Evolutionary conservation across 208 protist genomes (phyloP), one percentile per base, ranked within the genome.

Genomic region (Polymyxa betae): DNA sequence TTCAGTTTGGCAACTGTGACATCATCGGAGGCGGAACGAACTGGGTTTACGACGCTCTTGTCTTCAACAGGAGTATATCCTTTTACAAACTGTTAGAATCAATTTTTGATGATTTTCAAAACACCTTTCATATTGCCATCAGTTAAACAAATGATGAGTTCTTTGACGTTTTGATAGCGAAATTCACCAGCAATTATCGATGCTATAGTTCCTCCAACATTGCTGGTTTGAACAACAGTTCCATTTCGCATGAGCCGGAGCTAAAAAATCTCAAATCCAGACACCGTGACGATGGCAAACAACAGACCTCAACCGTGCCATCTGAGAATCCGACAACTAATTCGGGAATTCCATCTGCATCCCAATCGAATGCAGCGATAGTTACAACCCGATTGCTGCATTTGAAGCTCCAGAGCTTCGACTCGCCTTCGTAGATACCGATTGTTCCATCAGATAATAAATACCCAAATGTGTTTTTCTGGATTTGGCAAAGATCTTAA

Each of bases 391-490:
- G 90, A 38, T 95, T 92, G 64, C 96, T 96, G 32, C 94, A 95
- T 88, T 97, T 97, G 38, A 95, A 93, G 45, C 96, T 94, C 96
- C 96, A 98, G 40, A 96, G 45, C 29, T 96, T 94, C 91, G 95
- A 95, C 0, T 77, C 91, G 0, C 92, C 54, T 72, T 96, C 90
- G 93, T 98, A 98, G 10, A 98, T 93, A 77, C 97, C 97, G 20
- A 98, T 93, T 0, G 96, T 98, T 78, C 96, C 96, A 92, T 97
- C 98, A 54, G 93, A 93, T 0, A 98, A 93, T 43, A 96, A 92
- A 89, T 97, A 98, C 12, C 94, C 97, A 91, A 97, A 98, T 45
- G 93, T 92, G 46, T 94, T 93, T 0, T 88, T 54, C 32, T 43
- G 91, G 32, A 72, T 44, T 45, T 60, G 12, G 60, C 52, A 24